phyloP scores from a whole-genome alignment of 2,329 filamentous ascomycete species.

The Trichoderma harzianum region DNA sequence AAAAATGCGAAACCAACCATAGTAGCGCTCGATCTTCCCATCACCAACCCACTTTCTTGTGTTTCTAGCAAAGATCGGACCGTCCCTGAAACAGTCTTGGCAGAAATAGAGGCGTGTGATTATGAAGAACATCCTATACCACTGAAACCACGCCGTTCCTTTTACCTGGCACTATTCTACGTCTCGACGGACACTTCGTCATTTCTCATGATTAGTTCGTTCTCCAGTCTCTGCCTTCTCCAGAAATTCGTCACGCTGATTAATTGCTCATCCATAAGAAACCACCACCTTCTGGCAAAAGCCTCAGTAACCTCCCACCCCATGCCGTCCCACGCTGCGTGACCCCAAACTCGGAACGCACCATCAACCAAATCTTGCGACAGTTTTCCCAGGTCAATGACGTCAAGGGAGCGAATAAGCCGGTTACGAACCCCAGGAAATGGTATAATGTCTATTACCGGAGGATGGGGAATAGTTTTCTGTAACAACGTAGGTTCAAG shows the following conservation, averaged over 20 bases:
- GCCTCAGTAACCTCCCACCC: not conserved
- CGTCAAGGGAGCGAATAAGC: not conserved
- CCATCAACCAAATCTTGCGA: not conserved
- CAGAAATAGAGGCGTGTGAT: not conserved
- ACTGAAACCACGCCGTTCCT: not conserved
- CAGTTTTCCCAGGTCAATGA: not conserved
- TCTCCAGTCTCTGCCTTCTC: not conserved
- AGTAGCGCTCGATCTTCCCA: not conserved
- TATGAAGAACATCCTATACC: not conserved
- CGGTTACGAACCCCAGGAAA: not conserved
- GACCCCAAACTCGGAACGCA: not conserved
- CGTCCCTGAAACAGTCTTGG: not conserved
- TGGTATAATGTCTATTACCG: not conserved
- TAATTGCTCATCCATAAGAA: not conserved
- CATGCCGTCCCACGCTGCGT: not conserved
- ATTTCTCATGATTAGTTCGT: not conserved
- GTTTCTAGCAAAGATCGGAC: not conserved
- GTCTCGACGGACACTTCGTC: not conserved
- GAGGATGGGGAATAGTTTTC: not conserved
- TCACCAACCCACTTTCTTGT: not conserved
- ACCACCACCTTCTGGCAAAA: conserved; percentile 3
- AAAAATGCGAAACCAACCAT: not conserved
- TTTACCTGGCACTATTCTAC: not conserved
- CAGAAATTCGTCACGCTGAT: conserved; percentile 3
- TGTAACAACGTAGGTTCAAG: not conserved